phyloP scores from a whole-genome alignment of 2,329 filamentous ascomycete species.

The Zymoseptoria passerinii region DNA sequence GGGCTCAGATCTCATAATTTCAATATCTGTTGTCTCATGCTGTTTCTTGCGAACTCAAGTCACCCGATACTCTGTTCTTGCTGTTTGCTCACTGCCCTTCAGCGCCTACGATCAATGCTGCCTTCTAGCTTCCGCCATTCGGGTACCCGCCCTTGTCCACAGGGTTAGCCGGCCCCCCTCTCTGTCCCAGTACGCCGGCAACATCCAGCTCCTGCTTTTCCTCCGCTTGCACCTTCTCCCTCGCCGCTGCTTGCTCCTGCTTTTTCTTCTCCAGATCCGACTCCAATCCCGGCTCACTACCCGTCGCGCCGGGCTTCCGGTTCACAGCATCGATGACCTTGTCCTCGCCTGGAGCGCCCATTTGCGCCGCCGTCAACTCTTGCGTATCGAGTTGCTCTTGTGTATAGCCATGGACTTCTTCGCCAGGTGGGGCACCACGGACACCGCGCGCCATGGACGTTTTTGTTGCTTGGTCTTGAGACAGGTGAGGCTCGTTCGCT shows the following conservation, averaged over 20 bases:
- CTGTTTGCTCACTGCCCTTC: background rate
- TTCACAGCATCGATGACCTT: conserved; percentile 36
- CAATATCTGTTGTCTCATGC: background rate
- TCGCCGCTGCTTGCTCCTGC: conserved; percentile 38
- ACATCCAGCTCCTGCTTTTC: conserved; percentile 32
- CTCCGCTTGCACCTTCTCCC: conserved; percentile 35
- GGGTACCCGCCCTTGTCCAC: conserved; percentile 29
- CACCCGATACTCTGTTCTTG: background rate
- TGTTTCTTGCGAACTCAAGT: background rate
- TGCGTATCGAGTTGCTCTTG: conserved; percentile 37
- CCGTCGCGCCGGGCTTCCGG: conserved; percentile 29
- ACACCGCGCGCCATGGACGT: conserved; percentile 36
- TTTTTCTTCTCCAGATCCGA: conserved; percentile 44
- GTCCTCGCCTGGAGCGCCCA: conserved; percentile 42
- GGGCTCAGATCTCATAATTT: background rate
- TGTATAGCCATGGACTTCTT: conserved; percentile 35
- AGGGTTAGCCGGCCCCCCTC: conserved; percentile 38
- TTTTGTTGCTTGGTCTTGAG: conserved; percentile 30
- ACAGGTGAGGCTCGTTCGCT: conserved; percentile 28
- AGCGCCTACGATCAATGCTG: background rate
- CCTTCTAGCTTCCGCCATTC: conserved; percentile 34
- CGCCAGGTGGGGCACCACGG: conserved; percentile 37
- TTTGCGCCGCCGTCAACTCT: conserved; percentile 42
- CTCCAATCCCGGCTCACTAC: conserved; percentile 34
- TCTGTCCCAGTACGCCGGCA: conserved; percentile 38